Evolutionary conservation across 2,329 filamentous ascomycete genomes (phyloP).

Genomic region (Triangularia setosa): DNA sequence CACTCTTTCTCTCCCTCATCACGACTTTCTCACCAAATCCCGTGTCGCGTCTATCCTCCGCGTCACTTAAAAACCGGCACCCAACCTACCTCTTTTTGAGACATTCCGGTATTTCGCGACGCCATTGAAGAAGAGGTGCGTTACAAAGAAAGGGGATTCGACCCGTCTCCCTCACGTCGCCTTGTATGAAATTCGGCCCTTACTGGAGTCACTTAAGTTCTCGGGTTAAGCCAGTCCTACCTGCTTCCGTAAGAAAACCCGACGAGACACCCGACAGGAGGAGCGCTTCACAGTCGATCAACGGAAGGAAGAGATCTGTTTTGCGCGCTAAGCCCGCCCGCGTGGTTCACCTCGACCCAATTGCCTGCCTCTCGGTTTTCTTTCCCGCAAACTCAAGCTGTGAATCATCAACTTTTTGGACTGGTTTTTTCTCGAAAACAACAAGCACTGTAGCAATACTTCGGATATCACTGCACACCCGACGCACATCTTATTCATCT

Average conservation of each 20-base stretch:
- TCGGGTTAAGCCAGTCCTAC: not conserved
- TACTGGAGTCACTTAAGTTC: not conserved
- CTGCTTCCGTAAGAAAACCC: not conserved
- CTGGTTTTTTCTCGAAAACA: slow-evolving; percentile 12
- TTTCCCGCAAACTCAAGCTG: slow-evolving; percentile 5
- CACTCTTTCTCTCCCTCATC: slow-evolving; percentile 6
- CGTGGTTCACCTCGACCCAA: slow-evolving; percentile 1
- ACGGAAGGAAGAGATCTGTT: not conserved
- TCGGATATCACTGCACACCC: slow-evolving; percentile 15
- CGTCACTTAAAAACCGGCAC: not conserved
- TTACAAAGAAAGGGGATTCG: slow-evolving; percentile 13
- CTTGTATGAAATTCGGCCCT: not conserved
- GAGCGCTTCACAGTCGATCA: not conserved
- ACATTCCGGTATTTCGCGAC: slow-evolving; percentile 11
- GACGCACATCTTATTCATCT: slow-evolving; percentile 7
- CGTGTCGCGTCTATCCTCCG: slow-evolving; percentile 6
- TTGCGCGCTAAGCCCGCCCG: not conserved
- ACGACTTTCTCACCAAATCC: slow-evolving; percentile 10
- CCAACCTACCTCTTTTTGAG: not conserved
- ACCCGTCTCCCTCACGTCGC: not conserved
- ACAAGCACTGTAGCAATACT: slow-evolving; percentile 19
- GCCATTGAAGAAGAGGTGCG: slow-evolving; percentile 23
- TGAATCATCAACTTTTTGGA: slow-evolving; percentile 21
- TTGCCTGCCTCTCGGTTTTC: slow-evolving; percentile 5
- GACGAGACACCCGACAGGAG: not conserved